phyloP scores from a whole-genome alignment of 2,329 filamentous ascomycete genomes.

The Pezicula radicicola region DNA sequence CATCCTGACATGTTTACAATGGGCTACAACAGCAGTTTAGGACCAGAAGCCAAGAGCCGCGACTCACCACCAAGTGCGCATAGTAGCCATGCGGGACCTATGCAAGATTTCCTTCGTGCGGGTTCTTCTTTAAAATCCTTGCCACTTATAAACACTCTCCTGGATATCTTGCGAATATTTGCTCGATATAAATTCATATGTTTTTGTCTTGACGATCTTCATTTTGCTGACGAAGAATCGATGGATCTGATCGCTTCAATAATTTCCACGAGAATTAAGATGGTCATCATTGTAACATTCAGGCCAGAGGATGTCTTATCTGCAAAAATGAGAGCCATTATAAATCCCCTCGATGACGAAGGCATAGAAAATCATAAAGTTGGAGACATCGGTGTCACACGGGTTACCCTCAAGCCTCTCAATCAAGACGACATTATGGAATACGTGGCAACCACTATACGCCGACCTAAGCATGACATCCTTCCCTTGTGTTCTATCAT shows the following conservation, averaged over 20 bases:
- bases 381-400: conserved; percentile 60
- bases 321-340: conserved; percentile 50
- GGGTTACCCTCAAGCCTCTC: conserved; percentile 68
- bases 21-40: conserved; percentile 12
- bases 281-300: conserved; percentile 76
- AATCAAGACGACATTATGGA: conserved; percentile 75
- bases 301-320: conserved; percentile 62
- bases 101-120: conserved; percentile 54
- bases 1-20: conserved; percentile 19
- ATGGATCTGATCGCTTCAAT: conserved; percentile 83
- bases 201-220: conserved; percentile 83
- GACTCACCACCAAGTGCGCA: conserved; percentile 20
- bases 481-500: conserved; percentile 80
- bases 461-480: conserved; percentile 68
- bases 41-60: too few species aligned
- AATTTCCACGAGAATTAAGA: conserved; percentile 71
- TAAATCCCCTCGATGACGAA: conserved; percentile 52
- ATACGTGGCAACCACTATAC: conserved; percentile 80
- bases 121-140: conserved; percentile 61
- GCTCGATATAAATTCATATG: conserved; percentile 83
- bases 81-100: conserved; percentile 13
- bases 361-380: conserved; percentile 36
- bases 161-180: conserved; percentile 81
- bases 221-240: conserved; percentile 87
- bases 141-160: conserved; percentile 80